Conservation (phyloP, 2,329 filamentous ascomycete genomes). For the Aspergillus thermomutatus region DNA sequence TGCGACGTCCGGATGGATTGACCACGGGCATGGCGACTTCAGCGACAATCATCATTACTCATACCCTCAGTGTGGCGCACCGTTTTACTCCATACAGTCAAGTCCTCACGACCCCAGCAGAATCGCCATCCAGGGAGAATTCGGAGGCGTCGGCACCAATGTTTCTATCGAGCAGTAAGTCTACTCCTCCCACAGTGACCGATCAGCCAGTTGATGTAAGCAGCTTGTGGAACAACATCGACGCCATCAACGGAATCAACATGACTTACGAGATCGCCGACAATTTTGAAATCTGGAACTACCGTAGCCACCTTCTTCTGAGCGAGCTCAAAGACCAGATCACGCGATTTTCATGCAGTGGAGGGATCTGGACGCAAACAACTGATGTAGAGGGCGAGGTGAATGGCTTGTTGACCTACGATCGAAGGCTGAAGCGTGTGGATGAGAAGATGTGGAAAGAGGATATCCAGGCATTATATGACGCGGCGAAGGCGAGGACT, state of each 20-base stretch:
- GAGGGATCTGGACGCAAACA: constrained; percentile 70
- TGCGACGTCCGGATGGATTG: constrained; percentile 63
- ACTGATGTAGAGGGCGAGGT: constrained; percentile 73
- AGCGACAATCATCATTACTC: constrained; percentile 71
- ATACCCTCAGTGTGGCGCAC: constrained; percentile 67
- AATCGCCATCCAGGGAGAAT: constrained; percentile 69
- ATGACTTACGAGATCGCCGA: constrained; percentile 65
- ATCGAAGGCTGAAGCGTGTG: constrained; percentile 56
- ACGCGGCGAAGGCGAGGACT: constrained; percentile 43
- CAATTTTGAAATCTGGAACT: constrained; percentile 61
- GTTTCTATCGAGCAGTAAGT: constrained; percentile 59
- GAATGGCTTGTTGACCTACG: constrained; percentile 68
- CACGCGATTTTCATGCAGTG: constrained; percentile 60
- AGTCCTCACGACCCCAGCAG: constrained; percentile 56
- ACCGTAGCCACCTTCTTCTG: constrained; percentile 56
- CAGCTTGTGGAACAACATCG: constrained; percentile 63
- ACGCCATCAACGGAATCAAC: constrained; percentile 59
- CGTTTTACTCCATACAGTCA: constrained; percentile 60
- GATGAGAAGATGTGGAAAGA: constrained; percentile 57
- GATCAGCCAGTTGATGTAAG: background rate
- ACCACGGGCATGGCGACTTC: constrained; percentile 66
- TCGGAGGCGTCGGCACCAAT: constrained; percentile 66
- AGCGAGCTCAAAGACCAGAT: constrained; percentile 48
- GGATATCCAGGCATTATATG: constrained; percentile 60
- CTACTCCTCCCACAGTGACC: background rate